Percentiles rank a stretch among this genome's conserved stretches.
Evolutionary conservation across 768 basidiomycete species (phyloP).

Genomic region (Amanita phalloides): DNA sequence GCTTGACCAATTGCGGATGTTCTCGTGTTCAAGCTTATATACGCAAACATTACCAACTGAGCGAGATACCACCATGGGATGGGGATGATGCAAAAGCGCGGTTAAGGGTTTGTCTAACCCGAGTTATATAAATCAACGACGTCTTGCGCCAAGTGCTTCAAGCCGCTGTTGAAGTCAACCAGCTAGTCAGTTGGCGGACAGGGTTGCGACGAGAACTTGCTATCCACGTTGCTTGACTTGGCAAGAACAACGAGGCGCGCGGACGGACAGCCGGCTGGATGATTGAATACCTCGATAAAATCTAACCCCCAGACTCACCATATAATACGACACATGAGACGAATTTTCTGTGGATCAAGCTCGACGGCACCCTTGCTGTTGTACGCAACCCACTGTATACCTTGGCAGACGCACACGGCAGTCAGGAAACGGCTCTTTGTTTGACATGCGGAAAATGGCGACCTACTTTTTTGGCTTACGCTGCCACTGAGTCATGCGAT

Average conservation of each 20-base stretch:
- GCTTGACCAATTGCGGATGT: conserved; percentile 48
- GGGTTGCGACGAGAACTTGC: conserved; percentile 24
- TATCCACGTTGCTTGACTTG: conserved; percentile 52
- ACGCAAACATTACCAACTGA: conserved; percentile 47
- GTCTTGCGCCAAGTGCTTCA: conserved; percentile 58
- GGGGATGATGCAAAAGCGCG: conserved; percentile 22
- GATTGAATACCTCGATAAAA: too few relatives aligned
- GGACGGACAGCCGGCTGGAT: too few relatives aligned
- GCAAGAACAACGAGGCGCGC: conserved; percentile 22
- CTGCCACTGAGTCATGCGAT: conserved; percentile 36
- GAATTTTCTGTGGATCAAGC: conserved; percentile 51
- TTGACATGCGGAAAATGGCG: neutral
- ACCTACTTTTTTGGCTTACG: too few relatives aligned
- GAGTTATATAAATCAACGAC: conserved; percentile 31
- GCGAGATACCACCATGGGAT: conserved; percentile 32
- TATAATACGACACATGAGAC: conserved; percentile 11
- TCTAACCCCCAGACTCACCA: too few relatives aligned
- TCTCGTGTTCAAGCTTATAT: conserved; percentile 63
- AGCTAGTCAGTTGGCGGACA: conserved; percentile 18
- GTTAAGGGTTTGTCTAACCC: neutral
- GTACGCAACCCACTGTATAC: conserved; percentile 62
- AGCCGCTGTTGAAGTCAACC: conserved; percentile 38
- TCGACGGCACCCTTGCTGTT: conserved; percentile 75
- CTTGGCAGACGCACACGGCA: conserved; percentile 19
- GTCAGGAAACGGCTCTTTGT: neutral